These are phyloP conservation scores for Rhodotorula sphaerocarpa DNA, from an alignment of 768 basidiomycete species.

Conservation along the genomic window DNA sequence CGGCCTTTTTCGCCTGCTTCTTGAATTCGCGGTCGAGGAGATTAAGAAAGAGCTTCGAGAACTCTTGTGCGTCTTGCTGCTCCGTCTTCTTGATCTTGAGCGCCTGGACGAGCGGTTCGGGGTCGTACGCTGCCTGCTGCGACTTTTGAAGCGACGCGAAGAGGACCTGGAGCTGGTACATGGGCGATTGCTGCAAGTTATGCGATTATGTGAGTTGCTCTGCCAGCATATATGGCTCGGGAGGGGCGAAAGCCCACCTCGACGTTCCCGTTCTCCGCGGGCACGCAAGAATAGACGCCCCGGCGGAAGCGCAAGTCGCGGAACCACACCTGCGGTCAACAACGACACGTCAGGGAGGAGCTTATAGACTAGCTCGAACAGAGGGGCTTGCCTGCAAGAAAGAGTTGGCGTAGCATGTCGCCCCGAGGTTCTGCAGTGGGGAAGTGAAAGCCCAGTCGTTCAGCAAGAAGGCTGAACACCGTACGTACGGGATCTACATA, in stretches of 20 bases:
- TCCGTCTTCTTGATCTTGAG: conserved; percentile 69
- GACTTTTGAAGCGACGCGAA: conserved; percentile 77
- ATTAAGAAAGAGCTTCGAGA: conserved; percentile 88
- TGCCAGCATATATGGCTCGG: too few species aligned
- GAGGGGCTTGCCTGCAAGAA: conserved; percentile 92
- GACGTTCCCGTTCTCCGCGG: conserved; percentile 51
- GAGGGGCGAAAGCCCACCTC: conserved; percentile 44
- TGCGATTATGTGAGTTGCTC: neutral
- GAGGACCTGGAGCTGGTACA: conserved; percentile 47
- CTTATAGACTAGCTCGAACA: too few species aligned
- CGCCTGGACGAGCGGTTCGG: conserved; percentile 72
- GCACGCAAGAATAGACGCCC: conserved; percentile 71
- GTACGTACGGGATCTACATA: conserved; percentile 40
- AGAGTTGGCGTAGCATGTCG: conserved; percentile 94
- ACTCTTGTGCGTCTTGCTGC: conserved; percentile 98
- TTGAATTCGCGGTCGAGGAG: conserved; percentile 79
- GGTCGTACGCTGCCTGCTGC: conserved; percentile 65
- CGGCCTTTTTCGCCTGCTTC: conserved; percentile 52
- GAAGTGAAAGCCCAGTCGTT: too few species aligned
- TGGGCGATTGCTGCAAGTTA: conserved; percentile 38
- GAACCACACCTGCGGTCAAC: conserved; percentile 68
- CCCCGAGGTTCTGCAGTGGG: conserved; percentile 78
- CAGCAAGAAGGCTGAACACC: too few species aligned
- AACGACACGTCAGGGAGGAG: neutral
- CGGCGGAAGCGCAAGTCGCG: conserved; percentile 70